These are phyloP conservation scores for Xylaria sp. DNA, from an alignment of 2,329 filamentous ascomycete genomes.

Conservation along the genomic window DNA sequence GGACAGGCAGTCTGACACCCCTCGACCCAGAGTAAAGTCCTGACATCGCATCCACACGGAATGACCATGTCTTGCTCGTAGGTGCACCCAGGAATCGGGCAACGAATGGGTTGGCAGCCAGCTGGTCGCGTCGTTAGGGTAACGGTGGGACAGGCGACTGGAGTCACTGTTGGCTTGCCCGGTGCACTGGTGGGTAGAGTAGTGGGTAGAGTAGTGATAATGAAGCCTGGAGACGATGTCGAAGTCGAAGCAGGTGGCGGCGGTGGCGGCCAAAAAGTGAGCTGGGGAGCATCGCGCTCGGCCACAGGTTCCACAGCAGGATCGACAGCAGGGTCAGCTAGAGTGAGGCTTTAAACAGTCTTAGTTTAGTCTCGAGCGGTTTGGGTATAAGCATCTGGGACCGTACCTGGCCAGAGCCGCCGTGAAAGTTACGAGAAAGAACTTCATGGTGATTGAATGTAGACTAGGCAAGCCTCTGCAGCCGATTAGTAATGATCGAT, in stretches of 20 bases:
- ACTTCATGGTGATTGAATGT: conserved; percentile 39
- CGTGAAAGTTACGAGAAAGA: conserved; percentile 34
- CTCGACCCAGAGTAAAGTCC: conserved; percentile 50
- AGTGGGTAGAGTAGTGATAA: conserved; percentile 43
- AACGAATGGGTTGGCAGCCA: conserved; percentile 49
- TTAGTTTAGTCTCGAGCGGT: background rate
- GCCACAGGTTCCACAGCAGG: background rate
- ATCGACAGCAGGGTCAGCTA: conserved; percentile 7
- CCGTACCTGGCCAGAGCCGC: conserved; percentile 42
- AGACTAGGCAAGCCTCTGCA: background rate
- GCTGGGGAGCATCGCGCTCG: background rate
- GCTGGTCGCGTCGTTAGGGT: conserved; percentile 50
- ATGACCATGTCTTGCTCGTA: conserved; percentile 45
- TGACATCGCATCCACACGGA: conserved; percentile 51
- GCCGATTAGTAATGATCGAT: conserved; percentile 2
- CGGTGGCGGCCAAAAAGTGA: conserved; percentile 8
- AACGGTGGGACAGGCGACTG: conserved; percentile 49
- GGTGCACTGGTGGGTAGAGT: background rate
- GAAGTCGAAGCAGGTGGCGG: conserved; percentile 6
- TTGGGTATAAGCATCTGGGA: background rate
- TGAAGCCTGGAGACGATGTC: conserved; percentile 37
- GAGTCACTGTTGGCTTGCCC: conserved; percentile 21
- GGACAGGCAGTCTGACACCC: conserved; percentile 51
- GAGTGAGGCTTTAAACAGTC: conserved; percentile 5
- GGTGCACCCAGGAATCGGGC: conserved; percentile 52